phyloP scores from a whole-genome alignment of 805 yeast species.

The Schwanniomyces occidentalis region DNA sequence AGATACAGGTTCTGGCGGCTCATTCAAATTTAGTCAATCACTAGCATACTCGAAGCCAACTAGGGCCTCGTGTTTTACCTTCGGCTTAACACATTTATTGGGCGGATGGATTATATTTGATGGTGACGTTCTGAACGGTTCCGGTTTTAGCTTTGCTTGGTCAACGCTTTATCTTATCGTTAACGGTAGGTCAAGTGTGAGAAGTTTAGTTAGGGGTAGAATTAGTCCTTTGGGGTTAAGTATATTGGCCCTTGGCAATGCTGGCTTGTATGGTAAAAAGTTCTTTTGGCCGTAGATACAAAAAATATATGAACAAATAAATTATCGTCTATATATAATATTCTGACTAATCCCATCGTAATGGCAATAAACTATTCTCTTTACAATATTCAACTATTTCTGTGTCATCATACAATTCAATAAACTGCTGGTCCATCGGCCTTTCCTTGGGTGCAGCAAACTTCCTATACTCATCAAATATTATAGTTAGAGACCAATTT shows the following conservation, averaged over 20 bases:
- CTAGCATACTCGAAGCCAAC: conserved; percentile 34
- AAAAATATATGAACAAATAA: conserved; percentile 2
- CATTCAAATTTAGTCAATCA: conserved; percentile 17
- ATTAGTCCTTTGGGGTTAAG: conserved; percentile 63
- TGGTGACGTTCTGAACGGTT: conserved; percentile 73
- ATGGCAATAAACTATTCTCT: conserved; percentile 60
- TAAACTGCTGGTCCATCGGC: conserved; percentile 93
- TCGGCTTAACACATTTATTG: conserved; percentile 61
- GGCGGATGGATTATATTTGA: conserved; percentile 78
- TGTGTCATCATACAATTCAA: conserved; percentile 78
- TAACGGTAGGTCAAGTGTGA: conserved; percentile 61
- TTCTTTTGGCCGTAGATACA: conserved; percentile 48
- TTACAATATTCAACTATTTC: conserved; percentile 59
- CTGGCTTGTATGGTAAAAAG: conserved; percentile 66
- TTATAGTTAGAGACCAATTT: conserved; percentile 90
- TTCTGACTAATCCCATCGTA: conserved; percentile 53
- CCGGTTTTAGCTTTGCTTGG: conserved; percentile 85
- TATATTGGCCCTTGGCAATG: conserved; percentile 59
- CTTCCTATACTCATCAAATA: conserved; percentile 91
- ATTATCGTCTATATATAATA: no score
- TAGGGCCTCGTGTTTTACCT: conserved; percentile 46
- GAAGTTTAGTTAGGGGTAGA: conserved; percentile 54
- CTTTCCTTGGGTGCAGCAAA: conserved; percentile 95
- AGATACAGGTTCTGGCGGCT: conserved; percentile 19
- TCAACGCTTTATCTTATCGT: conserved; percentile 69